Evolutionary conservation across 305 asterid genomes (phyloP), one percentile per base, ranked within the genome.

Genomic region (Fraxinus xanthoxyloides): DNA sequence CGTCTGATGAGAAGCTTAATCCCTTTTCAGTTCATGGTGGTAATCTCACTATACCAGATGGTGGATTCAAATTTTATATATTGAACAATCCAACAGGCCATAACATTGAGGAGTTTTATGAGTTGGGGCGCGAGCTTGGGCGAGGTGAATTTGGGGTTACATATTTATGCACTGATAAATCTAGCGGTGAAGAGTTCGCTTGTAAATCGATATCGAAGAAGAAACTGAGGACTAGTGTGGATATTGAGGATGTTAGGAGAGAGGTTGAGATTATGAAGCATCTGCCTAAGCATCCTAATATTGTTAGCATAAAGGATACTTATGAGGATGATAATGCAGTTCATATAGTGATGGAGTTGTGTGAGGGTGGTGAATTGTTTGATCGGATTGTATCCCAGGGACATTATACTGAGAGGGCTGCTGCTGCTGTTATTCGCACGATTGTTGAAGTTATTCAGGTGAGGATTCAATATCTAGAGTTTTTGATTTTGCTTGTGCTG

Each of bases 371-470:
- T 78, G 98, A 94, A 56, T 78, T 94, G 83, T 94, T 94, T 72
- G 98, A 94, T 74, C 85, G 98, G 83, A 94, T 94, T 79, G 92
- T 94, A 51, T 90, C 97, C 0, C 87, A 94, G 70, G 97, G 98
- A 4, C 96, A 94, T 89, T 94, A 94, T 32, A 94, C 97, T 0
- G 97, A 94, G 83, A 87, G 96, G 88, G 97, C 96, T 51, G 98
- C 97, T 59, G 98, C 97, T 0, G 88, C 87, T 65, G 96, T 94
- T 46, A 90, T 92, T 79, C 91, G 92, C 51, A 94, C 97, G 0
- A 91, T 94, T 86, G 97, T 92, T 74, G 96, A 94, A 86, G 96
- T 94, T 85, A 93, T 94, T 82, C 92, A 89, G 95, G 98, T 94
- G 82, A 83, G 85, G 77, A 48, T 80, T 83, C 72, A 54, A 13